These are phyloP conservation scores for Tetrapisispora nanseiensis DNA, from an alignment of 805 yeast species.

Conservation along the genomic window DNA sequence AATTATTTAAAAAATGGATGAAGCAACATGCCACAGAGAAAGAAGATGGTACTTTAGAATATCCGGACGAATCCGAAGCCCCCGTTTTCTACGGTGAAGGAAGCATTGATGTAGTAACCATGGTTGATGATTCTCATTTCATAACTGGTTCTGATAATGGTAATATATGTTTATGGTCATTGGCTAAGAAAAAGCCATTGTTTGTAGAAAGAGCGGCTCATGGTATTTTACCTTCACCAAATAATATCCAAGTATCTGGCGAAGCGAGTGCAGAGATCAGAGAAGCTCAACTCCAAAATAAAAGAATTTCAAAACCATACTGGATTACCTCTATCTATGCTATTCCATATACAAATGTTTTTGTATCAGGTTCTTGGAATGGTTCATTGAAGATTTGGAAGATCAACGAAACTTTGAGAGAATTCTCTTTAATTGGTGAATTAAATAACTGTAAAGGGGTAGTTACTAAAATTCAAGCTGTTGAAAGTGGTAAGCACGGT, in stretches of 20 bases:
- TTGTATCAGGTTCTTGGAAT: conserved; percentile 82
- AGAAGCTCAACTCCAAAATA: conserved; percentile 47
- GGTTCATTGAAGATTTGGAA: conserved; percentile 77
- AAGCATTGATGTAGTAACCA: conserved; percentile 76
- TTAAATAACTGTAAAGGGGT: conserved; percentile 57
- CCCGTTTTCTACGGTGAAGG: conserved; percentile 60
- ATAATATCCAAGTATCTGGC: conserved; percentile 46
- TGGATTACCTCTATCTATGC: conserved; percentile 79
- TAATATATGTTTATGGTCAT: conserved; percentile 78
- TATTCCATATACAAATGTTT: conserved; percentile 74
- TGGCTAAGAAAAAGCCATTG: conserved; percentile 81
- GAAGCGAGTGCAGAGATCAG: conserved; percentile 33
- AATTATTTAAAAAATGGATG: conserved; percentile 31
- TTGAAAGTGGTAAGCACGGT: conserved; percentile 43
- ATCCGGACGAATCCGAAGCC: conserved; percentile 25
- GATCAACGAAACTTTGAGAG: conserved; percentile 52
- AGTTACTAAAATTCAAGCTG: conserved; percentile 51
- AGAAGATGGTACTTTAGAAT: conserved; percentile 24
- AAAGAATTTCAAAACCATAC: conserved; percentile 50
- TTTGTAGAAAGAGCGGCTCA: conserved; percentile 64
- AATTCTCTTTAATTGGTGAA: conserved; percentile 47
- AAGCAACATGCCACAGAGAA: conserved; percentile 25
- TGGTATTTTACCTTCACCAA: conserved; percentile 48
- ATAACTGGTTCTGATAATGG: conserved; percentile 96
- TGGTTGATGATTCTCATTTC: conserved; percentile 88